Evolutionary conservation across 495 filamentous ascomycete species (phyloP), one percentile per base, ranked within the genome.

Genomic region (Aspergillus diversus): DNA sequence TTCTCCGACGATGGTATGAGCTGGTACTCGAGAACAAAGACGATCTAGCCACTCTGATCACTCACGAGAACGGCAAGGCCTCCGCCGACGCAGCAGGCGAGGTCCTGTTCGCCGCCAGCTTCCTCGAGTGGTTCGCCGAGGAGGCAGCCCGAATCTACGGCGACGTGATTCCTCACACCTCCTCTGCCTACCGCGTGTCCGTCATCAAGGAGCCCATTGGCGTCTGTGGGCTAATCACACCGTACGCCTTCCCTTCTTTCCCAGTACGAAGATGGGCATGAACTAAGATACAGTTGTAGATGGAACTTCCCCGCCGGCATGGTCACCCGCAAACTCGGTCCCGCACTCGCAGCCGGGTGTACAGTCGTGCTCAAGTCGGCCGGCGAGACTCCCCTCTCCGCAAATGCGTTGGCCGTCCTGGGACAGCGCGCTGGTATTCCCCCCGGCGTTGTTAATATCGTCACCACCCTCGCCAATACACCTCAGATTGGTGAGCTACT

Each of bases 281-380:
- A n/a, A n/a, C n/a, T n/a, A n/a, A n/a, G n/a, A n/a, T n/a, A n/a
- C n/a, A n/a, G n/a, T n/a, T n/a, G n/a, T n/a, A 42, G 37, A 2
- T 80, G 72, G 72, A 74, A 74, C 16, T 77, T 81, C 46, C 80
- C 78, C 42, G 71, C 78, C 35, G 80, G 76, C 5, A 87, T 89
- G 83, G 73, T 86, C 17, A 71, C 87, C 31, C 73, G 87, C 13
- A 90, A 90, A 70, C 81, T 81, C 7, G 79, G 77, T 33, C 80
- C 86, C 2, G 87, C 87, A 5, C 70, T 90, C 4, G 86, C 86
- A 5, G 86, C 87, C 6, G 87, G 87, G 2, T 89, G 86, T 71
- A 82, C 84, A 5, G 81, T 87, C 63, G 80, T 85, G 37, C 58
- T 68, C 8, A 79, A 77, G 59, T 67, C 75, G 5, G 69, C 75